These are phyloP conservation scores for Vanderwaltozyma tropicalis DNA, from an alignment of 805 yeast species.

Conservation along the genomic window DNA sequence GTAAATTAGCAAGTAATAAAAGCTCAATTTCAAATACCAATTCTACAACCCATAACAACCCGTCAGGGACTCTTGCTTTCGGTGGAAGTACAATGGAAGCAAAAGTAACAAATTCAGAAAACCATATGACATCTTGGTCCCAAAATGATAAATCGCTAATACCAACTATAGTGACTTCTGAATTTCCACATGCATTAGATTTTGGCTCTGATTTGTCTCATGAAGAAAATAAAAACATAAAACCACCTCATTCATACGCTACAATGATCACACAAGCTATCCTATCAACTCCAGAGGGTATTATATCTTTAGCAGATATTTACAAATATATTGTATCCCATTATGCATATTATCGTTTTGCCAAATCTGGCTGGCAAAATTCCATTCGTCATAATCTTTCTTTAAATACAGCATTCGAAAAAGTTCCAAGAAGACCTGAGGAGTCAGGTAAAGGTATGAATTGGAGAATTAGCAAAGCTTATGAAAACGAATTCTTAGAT, in stretches of 20 bases:
- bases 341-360: conserved; percentile 79
- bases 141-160: conserved; percentile 1
- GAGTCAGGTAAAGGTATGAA: conserved; percentile 99
- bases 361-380: conserved; percentile 96
- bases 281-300: conserved; percentile 73
- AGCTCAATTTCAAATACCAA: background rate
- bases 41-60: background rate
- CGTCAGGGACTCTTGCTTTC: conserved; percentile 1
- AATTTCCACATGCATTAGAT: conserved; percentile 23
- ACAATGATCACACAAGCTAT: conserved; percentile 97
- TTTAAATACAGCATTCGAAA: conserved; percentile 89
- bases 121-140: background rate
- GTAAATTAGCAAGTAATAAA: conserved; percentile 1
- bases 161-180: conserved; percentile 26
- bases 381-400: conserved; percentile 92
- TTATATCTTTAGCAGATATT: conserved; percentile 78
- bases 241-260: conserved; percentile 93
- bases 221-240: conserved; percentile 80
- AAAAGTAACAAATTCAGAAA: background rate
- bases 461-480: conserved; percentile 87
- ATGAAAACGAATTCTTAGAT: conserved; percentile 69
- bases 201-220: conserved; percentile 53
- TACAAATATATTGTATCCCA: conserved; percentile 78
- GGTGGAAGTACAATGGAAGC: background rate
- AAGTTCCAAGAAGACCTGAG: conserved; percentile 83